Conservation (phyloP, 305 asterid species). For the Fraxinus velutina region DNA sequence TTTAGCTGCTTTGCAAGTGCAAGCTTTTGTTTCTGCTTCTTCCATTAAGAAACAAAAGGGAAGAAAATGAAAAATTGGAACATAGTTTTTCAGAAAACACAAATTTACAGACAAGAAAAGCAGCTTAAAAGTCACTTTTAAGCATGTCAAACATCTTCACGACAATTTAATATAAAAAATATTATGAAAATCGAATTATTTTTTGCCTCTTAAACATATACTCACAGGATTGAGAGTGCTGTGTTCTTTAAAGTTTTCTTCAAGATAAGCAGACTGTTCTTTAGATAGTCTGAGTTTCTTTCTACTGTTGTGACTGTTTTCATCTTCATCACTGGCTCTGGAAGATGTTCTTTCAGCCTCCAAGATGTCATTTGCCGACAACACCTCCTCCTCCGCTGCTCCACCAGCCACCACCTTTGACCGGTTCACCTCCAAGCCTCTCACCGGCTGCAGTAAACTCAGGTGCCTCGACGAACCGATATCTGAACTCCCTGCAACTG, state of each 20-base stretch:
- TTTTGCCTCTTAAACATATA: not conserved
- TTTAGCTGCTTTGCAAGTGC: slow-evolving; percentile 47
- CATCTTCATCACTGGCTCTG: not conserved
- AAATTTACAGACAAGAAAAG: not conserved
- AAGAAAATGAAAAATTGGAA: not conserved
- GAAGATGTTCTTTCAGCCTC: not conserved
- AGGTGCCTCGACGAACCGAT: not conserved
- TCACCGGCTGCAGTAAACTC: not conserved
- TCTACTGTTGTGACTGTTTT: slow-evolving; percentile 17
- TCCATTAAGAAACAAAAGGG: not conserved
- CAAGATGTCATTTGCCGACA: not conserved
- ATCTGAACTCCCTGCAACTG: not conserved
- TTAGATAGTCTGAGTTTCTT: slow-evolving; percentile 51
- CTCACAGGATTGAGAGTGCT: slow-evolving; percentile 44
- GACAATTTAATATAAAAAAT: not conserved
- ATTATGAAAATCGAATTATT: not conserved
- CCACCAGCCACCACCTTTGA: not conserved
- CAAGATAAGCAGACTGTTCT: slow-evolving; percentile 50
- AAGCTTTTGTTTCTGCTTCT: slow-evolving; percentile 46
- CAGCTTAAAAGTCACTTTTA: not conserved
- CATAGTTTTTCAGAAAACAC: not conserved
- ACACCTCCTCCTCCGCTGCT: slow-evolving; percentile 3
- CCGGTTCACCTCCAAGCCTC: slow-evolving; percentile 4
- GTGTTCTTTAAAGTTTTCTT: slow-evolving; percentile 47
- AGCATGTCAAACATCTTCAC: not conserved